Evolutionary conservation across 129 eudicot species (phyloP).

Genomic region (Pittosporum tobira): DNA sequence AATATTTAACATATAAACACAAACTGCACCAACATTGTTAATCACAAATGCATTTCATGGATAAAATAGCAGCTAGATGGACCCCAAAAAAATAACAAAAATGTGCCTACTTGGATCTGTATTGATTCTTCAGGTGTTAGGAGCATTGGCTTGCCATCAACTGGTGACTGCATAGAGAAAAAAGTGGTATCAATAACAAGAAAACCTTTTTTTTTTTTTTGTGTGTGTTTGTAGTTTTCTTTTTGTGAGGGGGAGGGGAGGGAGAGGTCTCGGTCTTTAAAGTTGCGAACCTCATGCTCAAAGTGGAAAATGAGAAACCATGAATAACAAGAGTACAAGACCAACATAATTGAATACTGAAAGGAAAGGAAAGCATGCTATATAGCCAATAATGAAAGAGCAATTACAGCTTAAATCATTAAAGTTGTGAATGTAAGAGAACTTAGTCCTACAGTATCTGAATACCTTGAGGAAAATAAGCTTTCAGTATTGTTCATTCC

Average conservation of each 20-base stretch:
- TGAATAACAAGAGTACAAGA: neutral
- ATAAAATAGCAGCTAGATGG: neutral
- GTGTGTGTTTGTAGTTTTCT: too few species aligned
- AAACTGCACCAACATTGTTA: too few species aligned
- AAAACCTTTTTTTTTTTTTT: too few species aligned
- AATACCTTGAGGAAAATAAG: neutral
- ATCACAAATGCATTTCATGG: too few species aligned
- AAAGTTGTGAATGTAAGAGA: neutral
- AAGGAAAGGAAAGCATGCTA: neutral
- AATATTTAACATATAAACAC: neutral
- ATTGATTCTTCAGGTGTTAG: conserved; percentile 96
- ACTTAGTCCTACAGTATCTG: neutral
- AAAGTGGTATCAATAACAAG: too few species aligned
- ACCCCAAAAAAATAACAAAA: neutral
- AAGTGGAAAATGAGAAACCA: neutral
- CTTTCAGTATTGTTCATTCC: neutral
- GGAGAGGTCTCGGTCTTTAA: too few species aligned
- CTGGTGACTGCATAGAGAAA: conserved; percentile 62
- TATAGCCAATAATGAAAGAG: neutral
- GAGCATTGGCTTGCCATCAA: conserved; percentile 93
- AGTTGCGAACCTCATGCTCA: neutral
- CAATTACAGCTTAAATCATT: neutral
- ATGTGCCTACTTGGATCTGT: conserved; percentile 70
- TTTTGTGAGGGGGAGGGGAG: too few species aligned
- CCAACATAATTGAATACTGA: neutral